Evolutionary conservation across 2,329 filamentous ascomycete species (phyloP), one percentile per base, ranked within the genome.

Genomic region (Acephala macrosclerotiorum): DNA sequence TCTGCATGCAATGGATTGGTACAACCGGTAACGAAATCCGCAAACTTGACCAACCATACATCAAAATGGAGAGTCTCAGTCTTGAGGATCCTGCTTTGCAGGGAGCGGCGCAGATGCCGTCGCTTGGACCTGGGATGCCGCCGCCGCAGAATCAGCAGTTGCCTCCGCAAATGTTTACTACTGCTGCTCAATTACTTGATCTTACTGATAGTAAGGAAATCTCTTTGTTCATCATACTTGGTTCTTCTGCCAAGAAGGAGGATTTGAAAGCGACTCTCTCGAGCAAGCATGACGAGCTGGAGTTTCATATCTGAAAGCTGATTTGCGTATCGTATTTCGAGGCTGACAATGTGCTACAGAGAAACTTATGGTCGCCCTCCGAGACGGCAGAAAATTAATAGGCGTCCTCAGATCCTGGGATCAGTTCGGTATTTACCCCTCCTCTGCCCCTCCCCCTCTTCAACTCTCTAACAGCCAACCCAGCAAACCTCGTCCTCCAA

Each of bases 91-190:
- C 78, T 70, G 79, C 82, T 75, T 81, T 78, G 64, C 79, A 55
- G 53, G 68, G 68, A 57, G 70, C 66, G 53, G 68, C 65, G 42
- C 67, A 66, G 36, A 33, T 40, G 57, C 65, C 58, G 18, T 56
- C 55, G 18, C 63, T 71, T 11, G 70, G 71, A 45, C 63, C 65
- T 29, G 72, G 72, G 20, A 40, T 70, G 53, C 65, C 72, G 26
- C 69, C 72, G 20, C 70, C 57, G 66, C 75, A 61, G 72, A 81
- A 80, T 35, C 85, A 87, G 69, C 91, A 93, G 79, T 83, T 95
- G 45, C 92, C 92, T 16, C 94, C 94, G 66, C 95, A 99, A 83
- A 97, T 98, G 91, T 99, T 99, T 82, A 97, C 96, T 20, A 99
- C 96, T 36, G 96, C 96, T 36, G 94, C 96, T 62, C 96, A 98